A percentile compares a stretch with the other conserved stretches of the same genome.
Evolutionary conservation across 345 rosid species (phyloP).

Genomic region (Ailanthus altissimus): DNA sequence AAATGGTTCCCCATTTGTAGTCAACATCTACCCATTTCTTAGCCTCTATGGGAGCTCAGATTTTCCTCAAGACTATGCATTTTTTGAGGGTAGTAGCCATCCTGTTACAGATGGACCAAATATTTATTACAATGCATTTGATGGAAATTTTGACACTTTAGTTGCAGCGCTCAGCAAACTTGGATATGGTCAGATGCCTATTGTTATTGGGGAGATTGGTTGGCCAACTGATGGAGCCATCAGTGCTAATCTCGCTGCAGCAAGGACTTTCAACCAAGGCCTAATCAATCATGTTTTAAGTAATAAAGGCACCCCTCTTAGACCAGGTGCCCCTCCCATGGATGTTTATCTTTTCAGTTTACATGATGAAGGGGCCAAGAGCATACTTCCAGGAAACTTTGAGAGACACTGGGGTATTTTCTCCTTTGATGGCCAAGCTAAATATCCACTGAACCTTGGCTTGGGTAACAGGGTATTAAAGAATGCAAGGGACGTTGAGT

Average conservation of each 20-base stretch:
- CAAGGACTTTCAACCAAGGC: slow-evolving; percentile 88
- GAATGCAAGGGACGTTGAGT: slow-evolving; percentile 70
- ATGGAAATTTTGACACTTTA: slow-evolving; percentile 91
- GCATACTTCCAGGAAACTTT: slow-evolving; percentile 77
- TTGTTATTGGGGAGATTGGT: slow-evolving; percentile 92
- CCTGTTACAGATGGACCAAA: slow-evolving; percentile 78
- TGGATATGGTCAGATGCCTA: slow-evolving; percentile 88
- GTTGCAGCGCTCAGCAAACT: slow-evolving; percentile 81
- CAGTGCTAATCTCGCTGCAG: slow-evolving; percentile 84
- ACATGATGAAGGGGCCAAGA: slow-evolving; percentile 92
- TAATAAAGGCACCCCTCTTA: slow-evolving; percentile 86
- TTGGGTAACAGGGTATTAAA: slow-evolving; percentile 65
- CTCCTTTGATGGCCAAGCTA: slow-evolving; percentile 97
- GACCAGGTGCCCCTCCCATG: slow-evolving; percentile 73
- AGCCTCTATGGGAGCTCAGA: slow-evolving; percentile 87
- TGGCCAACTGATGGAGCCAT: slow-evolving; percentile 93
- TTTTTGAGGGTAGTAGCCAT: slow-evolving; percentile 82
- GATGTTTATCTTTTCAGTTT: slow-evolving; percentile 87
- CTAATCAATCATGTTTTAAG: slow-evolving; percentile 65
- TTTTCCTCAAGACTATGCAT: slow-evolving; percentile 94
- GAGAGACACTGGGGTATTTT: slow-evolving; percentile 99
- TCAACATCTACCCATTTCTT: slow-evolving; percentile 93
- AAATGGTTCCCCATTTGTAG: slow-evolving; percentile 86
- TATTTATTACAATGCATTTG: slow-evolving; percentile 84
- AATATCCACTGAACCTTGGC: slow-evolving; percentile 77